phyloP scores from a whole-genome alignment of 768 basidiomycete species.

The Nidularia pulvinata region DNA sequence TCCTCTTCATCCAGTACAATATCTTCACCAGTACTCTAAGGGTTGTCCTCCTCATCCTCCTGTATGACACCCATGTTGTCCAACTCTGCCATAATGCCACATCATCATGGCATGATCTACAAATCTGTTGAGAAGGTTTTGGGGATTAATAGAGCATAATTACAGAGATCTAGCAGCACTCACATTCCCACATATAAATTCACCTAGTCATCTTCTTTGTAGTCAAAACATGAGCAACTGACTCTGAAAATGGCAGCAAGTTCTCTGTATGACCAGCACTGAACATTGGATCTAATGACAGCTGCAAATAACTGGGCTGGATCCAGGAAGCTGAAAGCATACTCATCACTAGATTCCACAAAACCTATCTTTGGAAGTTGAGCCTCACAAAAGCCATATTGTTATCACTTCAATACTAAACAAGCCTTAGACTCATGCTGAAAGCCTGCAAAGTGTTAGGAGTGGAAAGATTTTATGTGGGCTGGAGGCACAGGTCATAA shows the following conservation, averaged over 20 bases:
- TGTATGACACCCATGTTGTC: background rate
- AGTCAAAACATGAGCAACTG: slow-evolving; percentile 1
- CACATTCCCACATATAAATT: slow-evolving; percentile 30
- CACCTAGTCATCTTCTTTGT: slow-evolving; percentile 15
- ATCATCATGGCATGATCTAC: background rate
- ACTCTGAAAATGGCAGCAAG: too few species aligned
- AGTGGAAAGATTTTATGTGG: too few species aligned
- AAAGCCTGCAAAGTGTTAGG: too few species aligned
- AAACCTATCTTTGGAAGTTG: background rate
- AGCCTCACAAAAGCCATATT: background rate
- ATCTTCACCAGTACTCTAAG: too few species aligned
- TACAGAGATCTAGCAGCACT: too few species aligned
- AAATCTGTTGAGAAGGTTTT: background rate
- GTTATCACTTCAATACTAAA: slow-evolving; percentile 19
- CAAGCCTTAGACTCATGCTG: too few species aligned
- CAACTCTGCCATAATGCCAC: background rate
- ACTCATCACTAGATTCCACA: background rate
- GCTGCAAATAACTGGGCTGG: slow-evolving; percentile 17
- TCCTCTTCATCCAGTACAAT: too few species aligned
- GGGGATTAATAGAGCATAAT: background rate
- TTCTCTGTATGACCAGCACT: slow-evolving; percentile 14
- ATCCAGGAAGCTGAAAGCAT: slow-evolving; percentile 28
- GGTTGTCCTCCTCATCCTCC: background rate
- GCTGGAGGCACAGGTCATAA: too few species aligned
- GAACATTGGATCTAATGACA: slow-evolving; percentile 28